phyloP scores from a whole-genome alignment of 148 eudicot species.

The Arctostaphylos glauca region DNA sequence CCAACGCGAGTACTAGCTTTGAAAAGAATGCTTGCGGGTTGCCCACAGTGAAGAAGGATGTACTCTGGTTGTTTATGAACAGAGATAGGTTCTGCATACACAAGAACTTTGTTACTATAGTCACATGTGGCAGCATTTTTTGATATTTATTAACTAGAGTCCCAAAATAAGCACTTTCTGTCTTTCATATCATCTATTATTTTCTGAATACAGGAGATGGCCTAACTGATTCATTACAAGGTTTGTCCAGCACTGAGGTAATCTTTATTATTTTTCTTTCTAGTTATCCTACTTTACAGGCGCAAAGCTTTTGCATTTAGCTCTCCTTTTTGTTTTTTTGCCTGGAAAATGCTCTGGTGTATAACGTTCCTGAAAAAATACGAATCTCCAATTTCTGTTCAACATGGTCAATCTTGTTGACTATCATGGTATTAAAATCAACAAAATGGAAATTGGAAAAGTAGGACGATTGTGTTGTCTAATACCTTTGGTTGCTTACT shows the following conservation, averaged over 20 bases:
- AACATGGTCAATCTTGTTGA: not conserved
- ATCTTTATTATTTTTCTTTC: not conserved
- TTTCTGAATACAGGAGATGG: slow-evolving; percentile 67
- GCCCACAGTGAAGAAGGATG: not conserved
- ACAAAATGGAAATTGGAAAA: not conserved
- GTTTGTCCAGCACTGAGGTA: slow-evolving; percentile 81
- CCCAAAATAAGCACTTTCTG: not conserved
- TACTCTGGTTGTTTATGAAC: not conserved
- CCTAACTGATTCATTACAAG: slow-evolving; percentile 72
- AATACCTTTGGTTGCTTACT: not conserved
- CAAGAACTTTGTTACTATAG: not conserved
- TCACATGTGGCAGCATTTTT: not conserved
- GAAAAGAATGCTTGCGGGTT: too few species aligned
- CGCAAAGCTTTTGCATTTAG: not conserved
- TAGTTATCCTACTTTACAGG: not conserved
- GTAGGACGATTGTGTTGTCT: not conserved
- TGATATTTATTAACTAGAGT: not conserved
- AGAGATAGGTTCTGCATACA: not conserved
- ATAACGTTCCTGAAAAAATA: not conserved
- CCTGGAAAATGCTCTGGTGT: not conserved
- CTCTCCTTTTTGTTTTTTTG: not conserved
- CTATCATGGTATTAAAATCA: not conserved
- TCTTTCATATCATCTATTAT: slow-evolving; percentile 6
- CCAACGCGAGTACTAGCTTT: too few species aligned
- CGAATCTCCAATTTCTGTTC: not conserved